phyloP scores from a whole-genome alignment of 306 rosid genomes.

The Ochetophila trinervis region DNA sequence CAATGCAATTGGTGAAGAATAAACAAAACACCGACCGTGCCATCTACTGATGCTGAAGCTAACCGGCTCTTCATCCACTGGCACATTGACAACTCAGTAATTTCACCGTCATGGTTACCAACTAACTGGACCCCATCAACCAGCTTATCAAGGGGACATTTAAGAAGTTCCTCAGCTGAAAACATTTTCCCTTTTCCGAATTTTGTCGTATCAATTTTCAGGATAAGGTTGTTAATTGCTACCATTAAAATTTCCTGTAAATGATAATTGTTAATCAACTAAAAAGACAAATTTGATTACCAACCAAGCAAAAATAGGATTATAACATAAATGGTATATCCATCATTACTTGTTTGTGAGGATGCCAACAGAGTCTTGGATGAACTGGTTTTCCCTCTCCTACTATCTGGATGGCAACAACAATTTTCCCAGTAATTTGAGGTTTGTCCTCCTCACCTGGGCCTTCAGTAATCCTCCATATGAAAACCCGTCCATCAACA shows the following conservation, averaged over 20 bases:
- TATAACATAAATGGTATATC: conserved; percentile 12
- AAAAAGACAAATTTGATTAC: conserved; percentile 1
- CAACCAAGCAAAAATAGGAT: conserved; percentile 23
- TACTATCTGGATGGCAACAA: conserved; percentile 56
- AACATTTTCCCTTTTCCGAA: conserved; percentile 51
- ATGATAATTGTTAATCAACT: conserved; percentile 14
- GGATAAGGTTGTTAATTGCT: conserved; percentile 48
- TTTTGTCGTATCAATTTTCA: conserved; percentile 56
- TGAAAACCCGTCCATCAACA: conserved; percentile 62
- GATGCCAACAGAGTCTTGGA: conserved; percentile 80
- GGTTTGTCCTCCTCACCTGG: conserved; percentile 71
- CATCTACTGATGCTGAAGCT: conserved; percentile 73
- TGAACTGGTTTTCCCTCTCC: conserved; percentile 54
- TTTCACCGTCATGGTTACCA: conserved; percentile 59
- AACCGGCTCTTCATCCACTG: conserved; percentile 78
- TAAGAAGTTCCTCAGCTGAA: conserved; percentile 60
- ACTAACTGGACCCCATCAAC: conserved; percentile 60
- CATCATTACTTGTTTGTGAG: conserved; percentile 65
- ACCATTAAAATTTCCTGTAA: conserved; percentile 64
- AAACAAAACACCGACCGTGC: conserved; percentile 50
- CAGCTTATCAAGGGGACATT: conserved; percentile 55
- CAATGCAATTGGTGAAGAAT: conserved; percentile 16
- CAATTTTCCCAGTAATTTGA: conserved; percentile 59
- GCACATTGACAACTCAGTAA: conserved; percentile 77
- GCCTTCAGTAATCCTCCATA: conserved; percentile 68